Evolutionary conservation across 177 flowering plant species (phyloP).

Genomic region (Tripterygium wilfordii): DNA sequence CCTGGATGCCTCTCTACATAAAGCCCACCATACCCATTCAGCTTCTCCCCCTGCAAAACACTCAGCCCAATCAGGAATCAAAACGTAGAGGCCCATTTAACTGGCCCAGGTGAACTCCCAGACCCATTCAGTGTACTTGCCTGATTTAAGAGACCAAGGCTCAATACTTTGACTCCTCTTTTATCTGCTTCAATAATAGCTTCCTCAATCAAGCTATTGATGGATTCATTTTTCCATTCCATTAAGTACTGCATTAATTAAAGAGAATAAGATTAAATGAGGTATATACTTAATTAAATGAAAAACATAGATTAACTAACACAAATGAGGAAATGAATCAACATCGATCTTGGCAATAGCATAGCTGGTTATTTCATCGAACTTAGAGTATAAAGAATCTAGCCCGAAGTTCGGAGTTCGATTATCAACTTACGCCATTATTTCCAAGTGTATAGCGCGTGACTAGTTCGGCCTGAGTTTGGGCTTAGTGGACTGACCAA

Average conservation of each 20-base stretch:
- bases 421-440: no score
- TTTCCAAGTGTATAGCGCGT: no score
- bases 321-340: no score
- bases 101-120: not conserved
- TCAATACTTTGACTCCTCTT: constrained; percentile 62
- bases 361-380: no score
- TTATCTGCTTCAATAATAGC: constrained; percentile 72
- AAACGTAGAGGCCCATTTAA: not conserved
- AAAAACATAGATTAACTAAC: no score
- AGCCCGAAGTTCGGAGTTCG: no score
- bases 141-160: constrained; percentile 82
- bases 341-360: not conserved
- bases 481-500: no score
- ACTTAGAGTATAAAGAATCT: no score
- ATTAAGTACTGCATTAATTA: constrained; percentile 39
- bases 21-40: constrained; percentile 27
- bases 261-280: no score
- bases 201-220: constrained; percentile 64
- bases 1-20: constrained; percentile 19
- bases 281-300: no score
- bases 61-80: not conserved
- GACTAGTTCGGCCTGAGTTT: no score
- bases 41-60: constrained; percentile 32
- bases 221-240: constrained; percentile 42
- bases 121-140: constrained; percentile 16